Percentiles rank a stretch among this genome's conserved stretches.
Evolutionary conservation across 345 rosid species (phyloP).

Genomic region (Arabis alpina): DNA sequence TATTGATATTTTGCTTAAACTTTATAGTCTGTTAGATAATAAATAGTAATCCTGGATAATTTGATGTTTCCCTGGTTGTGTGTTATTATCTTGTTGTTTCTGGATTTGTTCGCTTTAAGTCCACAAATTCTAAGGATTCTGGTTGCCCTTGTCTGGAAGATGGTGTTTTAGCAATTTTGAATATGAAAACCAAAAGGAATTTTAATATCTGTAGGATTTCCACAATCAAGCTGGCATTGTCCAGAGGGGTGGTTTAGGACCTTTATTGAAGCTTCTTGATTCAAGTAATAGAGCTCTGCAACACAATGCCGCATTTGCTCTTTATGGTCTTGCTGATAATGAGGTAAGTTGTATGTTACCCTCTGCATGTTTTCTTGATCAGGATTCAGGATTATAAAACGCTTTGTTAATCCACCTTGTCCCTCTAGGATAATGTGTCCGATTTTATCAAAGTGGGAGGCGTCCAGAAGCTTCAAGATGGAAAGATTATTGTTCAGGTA

Average conservation of each 20-base stretch:
- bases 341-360: constrained; percentile 60
- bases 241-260: constrained; percentile 87
- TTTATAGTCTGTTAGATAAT: constrained; percentile 1
- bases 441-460: constrained; percentile 98
- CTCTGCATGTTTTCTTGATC: not conserved
- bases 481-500: constrained; percentile 95
- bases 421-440: constrained; percentile 83
- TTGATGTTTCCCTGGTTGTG: constrained; percentile 1
- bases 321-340: constrained; percentile 98
- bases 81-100: not conserved
- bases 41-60: not conserved
- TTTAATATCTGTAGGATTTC: constrained; percentile 60
- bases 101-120: not conserved
- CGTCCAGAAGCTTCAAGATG: constrained; percentile 92
- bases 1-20: not conserved
- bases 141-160: not conserved
- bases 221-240: constrained; percentile 99
- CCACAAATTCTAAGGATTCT: not conserved
- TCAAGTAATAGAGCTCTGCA: constrained; percentile 96
- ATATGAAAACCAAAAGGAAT: constrained; percentile 4
- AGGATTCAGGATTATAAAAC: constrained; percentile 14
- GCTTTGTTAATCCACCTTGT: constrained; percentile 42
- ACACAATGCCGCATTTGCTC: constrained; percentile 99
- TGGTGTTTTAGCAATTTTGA: not conserved
- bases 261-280: constrained; percentile 92